phyloP scores from a whole-genome alignment of 2,329 filamentous ascomycete species.

The Alternaria infectoria region DNA sequence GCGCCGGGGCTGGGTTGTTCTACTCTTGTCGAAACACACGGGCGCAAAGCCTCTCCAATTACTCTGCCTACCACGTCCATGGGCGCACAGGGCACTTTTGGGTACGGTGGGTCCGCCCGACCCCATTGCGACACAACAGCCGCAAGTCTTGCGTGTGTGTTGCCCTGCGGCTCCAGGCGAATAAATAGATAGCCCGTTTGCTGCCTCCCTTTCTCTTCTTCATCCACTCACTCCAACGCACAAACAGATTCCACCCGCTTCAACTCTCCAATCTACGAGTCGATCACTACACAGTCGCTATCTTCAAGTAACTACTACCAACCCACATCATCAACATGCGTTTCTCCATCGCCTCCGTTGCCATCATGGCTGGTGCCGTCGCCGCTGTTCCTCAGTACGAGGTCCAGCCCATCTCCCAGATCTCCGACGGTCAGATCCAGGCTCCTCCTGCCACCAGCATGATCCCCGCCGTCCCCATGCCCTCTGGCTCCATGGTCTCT shows the following conservation, averaged over 20 bases:
- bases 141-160: slow-evolving; percentile 4
- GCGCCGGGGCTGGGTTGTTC: slow-evolving; percentile 7
- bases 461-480: slow-evolving; percentile 7
- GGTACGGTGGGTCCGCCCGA: not conserved
- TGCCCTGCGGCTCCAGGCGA: slow-evolving; percentile 4
- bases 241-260: slow-evolving; percentile 6
- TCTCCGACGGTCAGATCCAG: slow-evolving; percentile 49
- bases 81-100: not conserved
- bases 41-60: slow-evolving; percentile 10
- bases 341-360: slow-evolving; percentile 36
- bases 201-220: slow-evolving; percentile 9
- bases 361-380: slow-evolving; percentile 37
- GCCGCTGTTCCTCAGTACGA: slow-evolving; percentile 36
- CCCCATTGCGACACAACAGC: slow-evolving; percentile 13
- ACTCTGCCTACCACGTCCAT: not conserved
- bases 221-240: slow-evolving; percentile 6
- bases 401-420: slow-evolving; percentile 45
- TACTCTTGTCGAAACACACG: slow-evolving; percentile 15
- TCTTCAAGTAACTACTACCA: slow-evolving; percentile 12
- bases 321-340: slow-evolving; percentile 38
- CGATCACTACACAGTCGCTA: slow-evolving; percentile 16
- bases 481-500: slow-evolving; percentile 2
- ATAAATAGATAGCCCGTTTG: slow-evolving; percentile 19
- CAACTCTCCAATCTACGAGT: slow-evolving; percentile 16
- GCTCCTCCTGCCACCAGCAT: slow-evolving; percentile 31